Evolutionary conservation across 2,329 filamentous ascomycete genomes (phyloP), one percentile per base, ranked within the genome.

Genomic region (Alternaria panax): DNA sequence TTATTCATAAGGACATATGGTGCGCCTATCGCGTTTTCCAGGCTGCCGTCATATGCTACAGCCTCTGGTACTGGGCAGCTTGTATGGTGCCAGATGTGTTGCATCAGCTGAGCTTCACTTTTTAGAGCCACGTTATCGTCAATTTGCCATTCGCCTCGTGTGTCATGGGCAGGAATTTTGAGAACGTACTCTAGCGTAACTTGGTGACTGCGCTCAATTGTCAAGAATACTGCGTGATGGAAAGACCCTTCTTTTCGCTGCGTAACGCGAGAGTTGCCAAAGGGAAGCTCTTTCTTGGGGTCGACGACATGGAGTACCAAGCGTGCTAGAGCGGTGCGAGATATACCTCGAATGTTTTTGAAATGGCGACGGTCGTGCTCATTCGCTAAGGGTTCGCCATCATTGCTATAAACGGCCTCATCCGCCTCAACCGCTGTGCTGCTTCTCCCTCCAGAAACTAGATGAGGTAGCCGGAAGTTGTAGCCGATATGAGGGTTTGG

Each of bases 1-100:
- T 50, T 54, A 27, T 54, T 59, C 64, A 68, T 65, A 12, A 71
- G 38, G 14, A 69, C 64, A 40, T 60, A 71, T 11, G 70, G 70
- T 11, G 58, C 58, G 3, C 55, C 42, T 28, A 70, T 59, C 4
- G 25, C 30, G 36, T 69, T 73, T 7, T 64, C 24, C 11, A 62
- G 20, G 7, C 50, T 45, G 2, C 46, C 32, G 30, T 68, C 60
- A 34, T 62, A 70, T 9, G 51, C 59, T 20, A 68, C 25, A 38
- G 68, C 46, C 9, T 56, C 43, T 3, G 69, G 67, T 2, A 71
- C 51, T 1, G 65, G 69, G 9, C 64, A 54, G 6, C 30, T 22
- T 4, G 61, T 64, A 34, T 46, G 38, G 16, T 57, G 28, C 9
- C 27, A 20, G n/a, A 70, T 57, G n/a, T 47, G 45, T 16, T 51